Percentiles rank a stretch among this genome's conserved stretches.
These are phyloP conservation scores for Penicillium sp. DNA, from an alignment of 2,329 filamentous ascomycete species.

Conservation along the genomic window DNA sequence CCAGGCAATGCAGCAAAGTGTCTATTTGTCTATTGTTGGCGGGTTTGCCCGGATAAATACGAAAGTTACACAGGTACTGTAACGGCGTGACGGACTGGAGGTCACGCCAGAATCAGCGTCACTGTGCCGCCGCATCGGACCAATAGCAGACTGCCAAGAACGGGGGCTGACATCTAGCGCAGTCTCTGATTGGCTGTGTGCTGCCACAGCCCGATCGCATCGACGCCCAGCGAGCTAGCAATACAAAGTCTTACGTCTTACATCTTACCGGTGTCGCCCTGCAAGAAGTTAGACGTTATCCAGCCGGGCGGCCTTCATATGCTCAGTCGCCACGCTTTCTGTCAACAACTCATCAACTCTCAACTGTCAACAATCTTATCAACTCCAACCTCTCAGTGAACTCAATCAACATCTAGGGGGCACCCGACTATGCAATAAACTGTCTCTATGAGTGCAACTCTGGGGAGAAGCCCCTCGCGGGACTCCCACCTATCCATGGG, in stretches of 20 bases:
- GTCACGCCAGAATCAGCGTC: constrained; percentile 4
- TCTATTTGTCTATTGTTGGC: neutral
- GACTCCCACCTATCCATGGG: constrained; percentile 36
- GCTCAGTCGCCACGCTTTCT: neutral
- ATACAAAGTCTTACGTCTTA: neutral
- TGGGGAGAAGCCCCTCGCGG: constrained; percentile 35
- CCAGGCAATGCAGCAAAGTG: too few species aligned
- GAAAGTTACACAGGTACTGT: neutral
- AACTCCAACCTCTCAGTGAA: neutral
- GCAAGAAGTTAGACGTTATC: neutral
- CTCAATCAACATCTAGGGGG: neutral
- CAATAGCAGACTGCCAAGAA: neutral
- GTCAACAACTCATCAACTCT: neutral
- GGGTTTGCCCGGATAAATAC: neutral
- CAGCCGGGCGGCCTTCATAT: too few species aligned
- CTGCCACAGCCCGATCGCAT: neutral
- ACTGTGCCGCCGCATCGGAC: neutral
- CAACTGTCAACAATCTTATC: neutral
- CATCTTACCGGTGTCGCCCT: too few species aligned
- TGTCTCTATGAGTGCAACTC: constrained; percentile 29
- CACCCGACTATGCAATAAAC: neutral
- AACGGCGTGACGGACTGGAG: neutral
- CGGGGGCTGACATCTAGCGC: neutral
- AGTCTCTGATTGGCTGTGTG: neutral
- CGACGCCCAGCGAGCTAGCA: neutral